phyloP scores from a whole-genome alignment of 495 filamentous ascomycete species.

The Talaromyces stipitatus region DNA sequence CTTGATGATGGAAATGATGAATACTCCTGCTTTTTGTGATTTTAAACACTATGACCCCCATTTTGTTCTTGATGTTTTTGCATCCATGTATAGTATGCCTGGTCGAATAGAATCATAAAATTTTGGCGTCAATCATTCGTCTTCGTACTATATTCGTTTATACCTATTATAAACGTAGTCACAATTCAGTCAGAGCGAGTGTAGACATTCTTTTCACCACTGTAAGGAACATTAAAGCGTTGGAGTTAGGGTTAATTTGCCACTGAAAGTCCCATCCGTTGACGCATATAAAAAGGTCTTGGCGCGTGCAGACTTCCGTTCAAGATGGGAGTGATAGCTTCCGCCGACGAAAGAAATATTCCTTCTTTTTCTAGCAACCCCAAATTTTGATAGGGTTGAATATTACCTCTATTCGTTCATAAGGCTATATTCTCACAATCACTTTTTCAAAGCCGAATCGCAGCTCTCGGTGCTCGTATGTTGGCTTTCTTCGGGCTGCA shows the following conservation, averaged over 20 bases:
- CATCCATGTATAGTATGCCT: constrained; percentile 5
- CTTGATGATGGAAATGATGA: constrained; percentile 4
- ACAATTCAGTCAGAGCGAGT: too few relatives aligned
- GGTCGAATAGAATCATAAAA: background rate
- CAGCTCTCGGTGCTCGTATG: background rate
- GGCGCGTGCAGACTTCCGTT: background rate
- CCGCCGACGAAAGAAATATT: background rate
- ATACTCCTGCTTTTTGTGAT: background rate
- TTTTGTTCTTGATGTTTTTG: background rate
- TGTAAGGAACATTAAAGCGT: background rate
- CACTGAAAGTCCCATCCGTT: background rate
- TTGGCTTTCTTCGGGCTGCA: too few relatives aligned
- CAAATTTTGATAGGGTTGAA: background rate
- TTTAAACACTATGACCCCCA: background rate
- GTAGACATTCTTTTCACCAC: too few relatives aligned
- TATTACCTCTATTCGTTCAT: background rate
- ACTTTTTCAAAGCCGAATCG: background rate
- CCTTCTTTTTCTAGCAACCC: background rate
- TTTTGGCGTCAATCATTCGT: background rate
- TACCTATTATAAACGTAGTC: background rate
- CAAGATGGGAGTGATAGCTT: background rate
- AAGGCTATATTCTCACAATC: too few relatives aligned
- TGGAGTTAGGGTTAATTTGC: background rate
- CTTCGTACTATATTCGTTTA: background rate
- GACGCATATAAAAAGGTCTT: background rate